Evolutionary conservation across 2,329 filamentous ascomycete genomes (phyloP).

Genomic region (Grosmannia serpens): DNA sequence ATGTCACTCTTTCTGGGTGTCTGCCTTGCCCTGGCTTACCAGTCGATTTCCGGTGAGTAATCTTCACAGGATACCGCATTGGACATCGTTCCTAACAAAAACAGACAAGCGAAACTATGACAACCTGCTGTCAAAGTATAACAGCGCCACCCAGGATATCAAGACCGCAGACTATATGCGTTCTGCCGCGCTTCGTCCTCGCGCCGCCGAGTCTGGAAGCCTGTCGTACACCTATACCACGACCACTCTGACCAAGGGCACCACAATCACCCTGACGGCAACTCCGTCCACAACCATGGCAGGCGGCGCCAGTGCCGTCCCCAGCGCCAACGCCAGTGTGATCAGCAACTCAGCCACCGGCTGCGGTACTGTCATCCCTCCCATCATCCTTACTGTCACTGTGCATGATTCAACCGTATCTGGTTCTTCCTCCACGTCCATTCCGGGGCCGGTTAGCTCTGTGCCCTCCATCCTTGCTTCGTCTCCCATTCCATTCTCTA

Average conservation of each 20-base stretch:
- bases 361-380: not conserved
- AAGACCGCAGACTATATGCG: conserved; percentile 6
- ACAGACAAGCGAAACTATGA: conserved; percentile 11
- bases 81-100: not conserved
- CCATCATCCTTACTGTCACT: not conserved
- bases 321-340: not conserved
- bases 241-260: conserved; percentile 8
- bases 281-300: not conserved
- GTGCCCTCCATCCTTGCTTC: not conserved
- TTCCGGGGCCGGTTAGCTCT: not conserved
- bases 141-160: conserved; percentile 4
- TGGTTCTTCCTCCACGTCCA: not conserved
- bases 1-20: not conserved
- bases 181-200: conserved; percentile 7
- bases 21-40: conserved; percentile 4
- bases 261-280: conserved; percentile 6
- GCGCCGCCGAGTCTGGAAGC: not conserved
- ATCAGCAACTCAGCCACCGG: not conserved
- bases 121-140: conserved; percentile 8
- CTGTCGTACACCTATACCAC: conserved; percentile 20
- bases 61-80: not conserved
- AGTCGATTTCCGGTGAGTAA: not conserved
- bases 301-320: not conserved
- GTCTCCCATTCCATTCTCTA: not conserved
- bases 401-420: not conserved